Conservation (phyloP, 2,329 filamentous ascomycete species). For the Paramyrothecium roridum region DNA sequence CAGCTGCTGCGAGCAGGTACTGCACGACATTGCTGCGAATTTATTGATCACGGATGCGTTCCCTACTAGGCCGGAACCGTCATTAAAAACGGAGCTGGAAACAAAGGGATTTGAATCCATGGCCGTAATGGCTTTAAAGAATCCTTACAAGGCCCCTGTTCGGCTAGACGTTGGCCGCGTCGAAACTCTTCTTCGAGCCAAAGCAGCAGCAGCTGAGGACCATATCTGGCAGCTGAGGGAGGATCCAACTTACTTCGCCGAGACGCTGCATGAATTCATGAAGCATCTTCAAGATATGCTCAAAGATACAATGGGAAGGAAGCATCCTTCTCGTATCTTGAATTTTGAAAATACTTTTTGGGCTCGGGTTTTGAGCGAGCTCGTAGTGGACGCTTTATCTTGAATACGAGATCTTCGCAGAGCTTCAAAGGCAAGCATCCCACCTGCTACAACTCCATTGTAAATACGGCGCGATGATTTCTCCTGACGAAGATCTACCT, state of each 20-base stretch:
- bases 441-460: slow-evolving; percentile 22
- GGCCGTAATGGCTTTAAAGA: slow-evolving; percentile 39
- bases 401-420: slow-evolving; percentile 32
- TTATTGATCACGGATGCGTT: slow-evolving; percentile 19
- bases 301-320: slow-evolving; percentile 30
- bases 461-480: slow-evolving; percentile 28
- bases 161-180: slow-evolving; percentile 43
- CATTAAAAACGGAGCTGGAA: slow-evolving; percentile 22
- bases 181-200: slow-evolving; percentile 38
- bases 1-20: slow-evolving; percentile 39
- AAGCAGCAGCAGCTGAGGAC: slow-evolving; percentile 41
- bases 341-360: slow-evolving; percentile 27
- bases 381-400: slow-evolving; percentile 28
- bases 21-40: slow-evolving; percentile 45
- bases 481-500: slow-evolving; percentile 23
- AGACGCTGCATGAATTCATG: slow-evolving; percentile 34
- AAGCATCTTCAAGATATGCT: slow-evolving; percentile 45
- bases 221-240: slow-evolving; percentile 54
- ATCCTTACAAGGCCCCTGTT: slow-evolving; percentile 48
- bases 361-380: slow-evolving; percentile 30
- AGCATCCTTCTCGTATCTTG: slow-evolving; percentile 17
- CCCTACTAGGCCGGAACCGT: slow-evolving; percentile 34
- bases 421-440: slow-evolving; percentile 28
- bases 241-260: slow-evolving; percentile 54
- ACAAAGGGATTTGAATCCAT: slow-evolving; percentile 32